A percentile compares a stretch with the other conserved stretches of the same genome.
phyloP scores from a whole-genome alignment of 768 basidiomycete species.

The Phaeotremella skinneri region DNA sequence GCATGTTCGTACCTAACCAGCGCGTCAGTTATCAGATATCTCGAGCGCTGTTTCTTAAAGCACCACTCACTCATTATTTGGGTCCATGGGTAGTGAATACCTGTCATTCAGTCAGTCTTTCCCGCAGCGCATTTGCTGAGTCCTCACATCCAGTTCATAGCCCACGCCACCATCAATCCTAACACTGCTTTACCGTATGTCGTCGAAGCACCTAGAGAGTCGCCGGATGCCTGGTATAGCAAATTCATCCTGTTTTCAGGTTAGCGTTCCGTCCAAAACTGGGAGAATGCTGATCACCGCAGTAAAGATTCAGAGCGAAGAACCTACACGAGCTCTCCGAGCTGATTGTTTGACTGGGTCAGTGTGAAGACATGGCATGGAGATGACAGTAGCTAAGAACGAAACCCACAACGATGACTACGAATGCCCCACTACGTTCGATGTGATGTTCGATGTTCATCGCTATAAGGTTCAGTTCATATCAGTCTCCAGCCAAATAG shows the following conservation, averaged over 20 bases:
- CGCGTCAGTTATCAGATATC: not conserved
- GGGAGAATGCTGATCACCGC: not conserved
- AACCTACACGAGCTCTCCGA: slow-evolving; percentile 29
- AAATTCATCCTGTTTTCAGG: slow-evolving; percentile 20
- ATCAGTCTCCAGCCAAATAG: not conserved
- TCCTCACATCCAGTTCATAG: slow-evolving; percentile 29
- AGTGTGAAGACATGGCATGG: not conserved
- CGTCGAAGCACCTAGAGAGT: slow-evolving; percentile 21
- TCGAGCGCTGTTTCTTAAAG: not conserved
- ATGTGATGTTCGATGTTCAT: slow-evolving; percentile 52
- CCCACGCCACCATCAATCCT: slow-evolving; percentile 29
- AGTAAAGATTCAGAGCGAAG: not conserved
- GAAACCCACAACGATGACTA: slow-evolving; percentile 45
- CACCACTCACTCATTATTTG: slow-evolving; percentile 15
- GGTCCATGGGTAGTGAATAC: slow-evolving; percentile 21
- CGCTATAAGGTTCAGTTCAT: slow-evolving; percentile 30
- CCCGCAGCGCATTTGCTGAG: not conserved
- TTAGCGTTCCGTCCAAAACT: not conserved
- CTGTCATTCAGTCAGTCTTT: slow-evolving; percentile 6
- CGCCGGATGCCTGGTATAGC: slow-evolving; percentile 13
- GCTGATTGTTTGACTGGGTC: slow-evolving; percentile 1
- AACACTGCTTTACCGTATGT: slow-evolving; percentile 21
- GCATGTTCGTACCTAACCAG: slow-evolving; percentile 35
- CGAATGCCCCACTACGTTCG: slow-evolving; percentile 49
- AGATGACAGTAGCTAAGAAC: not conserved